These are phyloP conservation scores for Amanita pallidorosea DNA, from an alignment of 768 basidiomycete species.

Conservation along the genomic window DNA sequence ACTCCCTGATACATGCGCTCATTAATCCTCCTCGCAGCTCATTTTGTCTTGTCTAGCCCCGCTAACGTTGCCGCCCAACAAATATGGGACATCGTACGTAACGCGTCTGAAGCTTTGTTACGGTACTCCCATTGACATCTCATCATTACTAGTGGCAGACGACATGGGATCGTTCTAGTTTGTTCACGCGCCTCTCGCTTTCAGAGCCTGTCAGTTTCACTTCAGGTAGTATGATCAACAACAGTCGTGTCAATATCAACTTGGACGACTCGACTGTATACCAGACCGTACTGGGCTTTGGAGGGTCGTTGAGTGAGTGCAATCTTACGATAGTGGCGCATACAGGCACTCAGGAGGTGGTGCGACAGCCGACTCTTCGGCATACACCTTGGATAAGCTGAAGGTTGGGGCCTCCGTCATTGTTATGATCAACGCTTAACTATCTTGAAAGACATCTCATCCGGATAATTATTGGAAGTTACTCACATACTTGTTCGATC, in stretches of 20 bases:
- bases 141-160: constrained; percentile 40
- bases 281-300: constrained; percentile 60
- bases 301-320: constrained; percentile 47
- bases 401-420: constrained; percentile 34
- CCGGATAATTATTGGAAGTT: constrained; percentile 49
- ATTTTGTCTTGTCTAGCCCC: constrained; percentile 11
- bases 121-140: neutral
- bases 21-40: constrained; percentile 3
- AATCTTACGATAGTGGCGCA: neutral
- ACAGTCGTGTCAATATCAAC: constrained; percentile 45
- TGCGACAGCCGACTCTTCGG: constrained; percentile 58
- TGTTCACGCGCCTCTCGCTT: constrained; percentile 38
- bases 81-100: constrained; percentile 43
- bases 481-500: constrained; percentile 48
- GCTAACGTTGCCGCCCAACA: constrained; percentile 37
- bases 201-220: constrained; percentile 47
- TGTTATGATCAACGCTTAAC: neutral
- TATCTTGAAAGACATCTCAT: constrained; percentile 30
- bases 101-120: constrained; percentile 2
- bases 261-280: constrained; percentile 43
- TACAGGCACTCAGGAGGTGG: neutral
- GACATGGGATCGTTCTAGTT: constrained; percentile 37
- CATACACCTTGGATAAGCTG: constrained; percentile 44
- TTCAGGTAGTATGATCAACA: constrained; percentile 42
- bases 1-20: constrained; percentile 3